These are phyloP conservation scores for Sporisorium iseilematis-ciliati DNA, from an alignment of 1,284 basidiomycete genomes.

Conservation along the genomic window DNA sequence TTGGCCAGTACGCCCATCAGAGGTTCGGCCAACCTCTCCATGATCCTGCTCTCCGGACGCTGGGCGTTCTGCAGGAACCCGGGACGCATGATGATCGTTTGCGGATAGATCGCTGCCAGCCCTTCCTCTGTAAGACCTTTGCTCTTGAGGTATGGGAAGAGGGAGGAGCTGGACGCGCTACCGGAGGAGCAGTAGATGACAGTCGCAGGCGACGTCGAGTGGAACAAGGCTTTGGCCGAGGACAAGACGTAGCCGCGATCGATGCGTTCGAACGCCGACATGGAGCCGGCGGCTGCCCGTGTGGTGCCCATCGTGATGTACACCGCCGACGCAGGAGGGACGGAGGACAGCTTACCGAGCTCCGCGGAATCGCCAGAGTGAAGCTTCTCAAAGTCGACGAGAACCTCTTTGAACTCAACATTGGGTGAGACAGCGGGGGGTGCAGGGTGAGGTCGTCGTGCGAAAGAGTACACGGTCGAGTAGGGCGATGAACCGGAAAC, in stretches of 20 bases:
- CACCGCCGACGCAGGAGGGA: conserved; percentile 27
- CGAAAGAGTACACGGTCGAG: conserved; percentile 77
- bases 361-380: conserved; percentile 21
- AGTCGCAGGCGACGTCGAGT: conserved; percentile 72
- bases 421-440: conserved; percentile 66
- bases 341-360: conserved; percentile 25
- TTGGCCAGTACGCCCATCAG: conserved; percentile 10
- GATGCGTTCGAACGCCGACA: conserved; percentile 78
- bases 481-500: conserved; percentile 26
- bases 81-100: conserved; percentile 79
- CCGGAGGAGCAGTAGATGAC: conserved; percentile 79
- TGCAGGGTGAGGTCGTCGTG: conserved; percentile 73
- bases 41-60: conserved; percentile 64
- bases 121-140: conserved; percentile 81
- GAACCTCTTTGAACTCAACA: conserved; percentile 60
- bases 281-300: conserved; percentile 74
- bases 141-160: conserved; percentile 67
- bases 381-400: conserved; percentile 55
- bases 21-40: conserved; percentile 63
- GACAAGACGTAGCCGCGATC: conserved; percentile 82
- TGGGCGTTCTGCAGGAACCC: conserved; percentile 72
- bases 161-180: conserved; percentile 45
- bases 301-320: conserved; percentile 59
- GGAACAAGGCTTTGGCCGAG: conserved; percentile 77
- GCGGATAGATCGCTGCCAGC: conserved; percentile 76